Percentiles rank a stretch among this genome's conserved stretches.
phyloP scores from a whole-genome alignment of 768 basidiomycete species.

The Lactifluus echinatus region DNA sequence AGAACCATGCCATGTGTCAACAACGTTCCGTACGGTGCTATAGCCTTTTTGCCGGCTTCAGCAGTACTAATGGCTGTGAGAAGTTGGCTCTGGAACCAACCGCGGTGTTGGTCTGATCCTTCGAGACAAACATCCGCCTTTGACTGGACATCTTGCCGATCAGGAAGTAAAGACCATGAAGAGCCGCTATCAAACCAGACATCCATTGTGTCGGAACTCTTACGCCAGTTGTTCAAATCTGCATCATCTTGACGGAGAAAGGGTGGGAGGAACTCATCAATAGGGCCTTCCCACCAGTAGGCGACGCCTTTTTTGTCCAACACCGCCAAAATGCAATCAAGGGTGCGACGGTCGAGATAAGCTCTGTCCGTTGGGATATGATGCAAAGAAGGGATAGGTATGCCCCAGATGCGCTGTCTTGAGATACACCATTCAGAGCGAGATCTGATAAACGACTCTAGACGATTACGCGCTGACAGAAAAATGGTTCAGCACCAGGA shows the following conservation, averaged over 20 bases:
- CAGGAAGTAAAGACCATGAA: conserved; percentile 75
- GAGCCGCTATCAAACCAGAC: conserved; percentile 99
- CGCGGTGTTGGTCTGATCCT: conserved; percentile 95
- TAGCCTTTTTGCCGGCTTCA: conserved; percentile 23
- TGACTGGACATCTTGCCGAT: conserved; percentile 30
- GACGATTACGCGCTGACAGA: conserved; percentile 67
- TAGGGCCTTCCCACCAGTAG: conserved; percentile 90
- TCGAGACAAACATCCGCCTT: conserved; percentile 85
- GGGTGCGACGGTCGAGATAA: conserved; percentile 51
- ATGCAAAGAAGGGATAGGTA: conserved; percentile 87
- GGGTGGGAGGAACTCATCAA: conserved; percentile 72
- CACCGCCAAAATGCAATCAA: conserved; percentile 71
- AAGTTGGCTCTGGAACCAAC: conserved; percentile 97
- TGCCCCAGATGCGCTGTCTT: conserved; percentile 94
- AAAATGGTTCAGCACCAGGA: background rate
- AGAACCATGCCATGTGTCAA: conserved; percentile 97
- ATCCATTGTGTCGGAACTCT: conserved; percentile 94
- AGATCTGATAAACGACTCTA: conserved; percentile 75
- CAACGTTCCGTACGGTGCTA: conserved; percentile 61
- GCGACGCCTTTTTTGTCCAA: conserved; percentile 62
- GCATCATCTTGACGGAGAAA: conserved; percentile 36
- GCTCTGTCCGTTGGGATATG: conserved; percentile 53
- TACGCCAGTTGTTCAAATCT: conserved; percentile 40
- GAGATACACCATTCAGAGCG: conserved; percentile 99
- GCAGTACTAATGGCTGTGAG: conserved; percentile 66